Base-by-base conservation (phyloP, 192 early-diverging fungal species). In the Chytriomyces sp. region DNA sequence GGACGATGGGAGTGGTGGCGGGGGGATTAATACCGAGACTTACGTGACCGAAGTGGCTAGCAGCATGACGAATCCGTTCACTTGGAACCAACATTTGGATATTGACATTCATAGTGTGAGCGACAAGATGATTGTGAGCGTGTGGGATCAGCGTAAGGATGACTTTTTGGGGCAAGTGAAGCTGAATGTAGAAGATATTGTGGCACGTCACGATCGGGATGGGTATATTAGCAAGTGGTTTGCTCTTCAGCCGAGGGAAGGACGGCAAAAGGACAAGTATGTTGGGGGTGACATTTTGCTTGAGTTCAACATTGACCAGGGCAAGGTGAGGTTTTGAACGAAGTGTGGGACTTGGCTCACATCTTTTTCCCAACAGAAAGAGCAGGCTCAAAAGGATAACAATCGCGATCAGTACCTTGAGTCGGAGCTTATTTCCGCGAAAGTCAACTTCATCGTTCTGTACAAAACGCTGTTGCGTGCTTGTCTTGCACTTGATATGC, bases 201-300 rank as follows among this genome's bases (percentile, higher is more conserved):
- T 85, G 17, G 71, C 59, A 6, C 34, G 31, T 32, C 75, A 77
- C 25, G 69, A 32, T 1, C 31, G 73, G 39, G 72, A 78, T 17
- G 81, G 79, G 3, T 62, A 7, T 31, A 25, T 77, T 30, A 59
- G 28, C 25, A 60, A 70, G 28, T 83, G 80, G 83, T 75, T 63
- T 41, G 33, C 14, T 25, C 74, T 85, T 19, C 65, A 52, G 17
- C 67, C 76, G 7, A 38, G 77, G 31, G 77, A 80, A 55, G 52
- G 64, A 28, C 79, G 78, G 54, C 36, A 79, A 17, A 85, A 83
- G 63, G 84, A 85, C 59, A 81, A 83, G 52, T 85, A 83, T 63
- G 81, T 85, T 14, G 84, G 84, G 25, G 84, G 84, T 5, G 76
- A 82, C 26, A 73, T 85, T 12, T 49, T 80, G 7, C 41, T 85